These are phyloP conservation scores for Erodium chrysanthum DNA, from an alignment of 441 rosid species.

Conservation along the genomic window DNA sequence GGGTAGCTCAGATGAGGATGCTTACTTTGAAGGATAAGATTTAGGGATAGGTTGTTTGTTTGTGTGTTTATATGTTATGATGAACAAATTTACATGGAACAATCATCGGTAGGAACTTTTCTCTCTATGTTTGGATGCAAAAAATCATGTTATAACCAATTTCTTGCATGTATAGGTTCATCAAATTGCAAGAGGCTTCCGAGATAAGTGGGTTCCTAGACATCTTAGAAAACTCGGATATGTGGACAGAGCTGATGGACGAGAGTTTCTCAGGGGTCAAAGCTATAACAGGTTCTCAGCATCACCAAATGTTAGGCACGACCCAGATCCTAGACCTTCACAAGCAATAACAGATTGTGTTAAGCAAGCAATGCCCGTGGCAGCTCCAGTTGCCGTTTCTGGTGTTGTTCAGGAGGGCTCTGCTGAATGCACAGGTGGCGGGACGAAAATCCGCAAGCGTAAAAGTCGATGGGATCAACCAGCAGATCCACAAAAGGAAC, in stretches of 20 bases:
- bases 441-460: slow-evolving; percentile 70
- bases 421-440: slow-evolving; percentile 29
- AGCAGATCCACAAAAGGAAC: slow-evolving; percentile 33
- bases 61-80: background rate
- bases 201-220: slow-evolving; percentile 82
- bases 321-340: slow-evolving; percentile 38
- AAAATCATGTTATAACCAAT: slow-evolving; percentile 10
- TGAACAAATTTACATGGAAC: background rate
- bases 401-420: slow-evolving; percentile 30
- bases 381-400: slow-evolving; percentile 27
- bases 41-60: too few species aligned
- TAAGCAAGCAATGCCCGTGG: slow-evolving; percentile 26
- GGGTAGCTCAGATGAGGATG: too few species aligned
- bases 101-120: background rate
- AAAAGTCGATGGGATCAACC: slow-evolving; percentile 99
- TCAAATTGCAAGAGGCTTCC: slow-evolving; percentile 77
- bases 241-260: slow-evolving; percentile 53
- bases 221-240: slow-evolving; percentile 40
- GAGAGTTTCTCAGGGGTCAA: slow-evolving; percentile 38
- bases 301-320: slow-evolving; percentile 38
- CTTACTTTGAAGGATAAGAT: too few species aligned
- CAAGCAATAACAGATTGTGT: slow-evolving; percentile 36
- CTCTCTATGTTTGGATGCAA: background rate
- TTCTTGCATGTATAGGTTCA: slow-evolving; percentile 52
- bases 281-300: slow-evolving; percentile 34